Percentiles rank a stretch among this genome's conserved stretches.
Conservation (phyloP, 495 filamentous ascomycete species). For the Penicillium verhagenii region DNA sequence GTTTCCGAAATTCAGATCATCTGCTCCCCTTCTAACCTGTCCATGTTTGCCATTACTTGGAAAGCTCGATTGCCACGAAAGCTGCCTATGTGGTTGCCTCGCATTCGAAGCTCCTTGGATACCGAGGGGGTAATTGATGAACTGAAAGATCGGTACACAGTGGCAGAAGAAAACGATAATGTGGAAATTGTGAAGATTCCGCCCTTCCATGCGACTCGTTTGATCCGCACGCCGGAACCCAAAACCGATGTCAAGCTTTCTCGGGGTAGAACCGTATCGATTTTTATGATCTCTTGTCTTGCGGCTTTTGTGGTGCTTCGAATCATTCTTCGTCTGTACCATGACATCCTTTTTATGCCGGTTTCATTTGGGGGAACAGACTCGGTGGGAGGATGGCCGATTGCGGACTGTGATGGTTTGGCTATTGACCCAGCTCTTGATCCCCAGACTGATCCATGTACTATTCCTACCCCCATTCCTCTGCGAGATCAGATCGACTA, state of each 20-base stretch:
- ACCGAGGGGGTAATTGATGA: background rate
- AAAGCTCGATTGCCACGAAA: background rate
- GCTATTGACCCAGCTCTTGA: background rate
- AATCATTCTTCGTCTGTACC: background rate
- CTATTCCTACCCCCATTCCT: background rate
- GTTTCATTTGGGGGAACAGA: background rate
- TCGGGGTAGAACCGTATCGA: background rate
- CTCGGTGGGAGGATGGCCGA: background rate
- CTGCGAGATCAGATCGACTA: constrained; percentile 37
- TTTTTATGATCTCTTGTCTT: background rate
- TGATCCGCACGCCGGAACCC: background rate
- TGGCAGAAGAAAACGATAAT: background rate
- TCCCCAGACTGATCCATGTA: background rate
- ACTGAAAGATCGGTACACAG: background rate
- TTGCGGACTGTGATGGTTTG: background rate
- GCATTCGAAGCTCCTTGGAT: constrained; percentile 11
- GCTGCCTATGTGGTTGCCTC: constrained; percentile 26
- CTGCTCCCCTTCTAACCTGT: constrained; percentile 24
- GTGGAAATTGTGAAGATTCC: background rate
- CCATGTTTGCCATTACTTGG: constrained; percentile 34
- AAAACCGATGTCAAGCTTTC: background rate
- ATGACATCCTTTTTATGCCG: background rate
- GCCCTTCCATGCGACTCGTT: background rate
- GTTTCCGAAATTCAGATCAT: constrained; percentile 26
- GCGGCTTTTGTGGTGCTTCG: background rate